Conservation (phyloP, 805 yeast genomes). For the Suhomyces canberraensis region DNA sequence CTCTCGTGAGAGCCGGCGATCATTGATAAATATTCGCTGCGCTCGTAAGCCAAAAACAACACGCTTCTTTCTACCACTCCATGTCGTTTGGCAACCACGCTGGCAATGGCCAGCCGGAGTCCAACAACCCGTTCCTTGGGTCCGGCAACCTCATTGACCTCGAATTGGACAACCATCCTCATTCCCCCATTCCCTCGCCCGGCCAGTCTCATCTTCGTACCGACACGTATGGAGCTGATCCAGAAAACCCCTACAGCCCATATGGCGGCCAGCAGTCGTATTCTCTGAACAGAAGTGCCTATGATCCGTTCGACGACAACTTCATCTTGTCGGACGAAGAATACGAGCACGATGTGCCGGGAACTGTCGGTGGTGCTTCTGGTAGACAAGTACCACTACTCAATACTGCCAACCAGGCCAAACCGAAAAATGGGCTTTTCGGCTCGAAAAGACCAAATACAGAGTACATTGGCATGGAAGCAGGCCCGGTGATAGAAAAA, state of each 20-base stretch:
- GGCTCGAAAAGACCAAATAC: conserved; percentile 12
- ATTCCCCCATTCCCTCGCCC: not conserved
- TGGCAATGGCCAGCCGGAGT: conserved; percentile 1
- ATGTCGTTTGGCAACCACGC: not conserved
- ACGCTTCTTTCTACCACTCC: not conserved
- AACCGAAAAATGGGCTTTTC: conserved; percentile 23
- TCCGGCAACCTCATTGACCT: conserved; percentile 25
- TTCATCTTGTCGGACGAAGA: conserved; percentile 37
- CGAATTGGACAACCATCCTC: not conserved
- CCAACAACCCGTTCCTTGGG: conserved; percentile 11
- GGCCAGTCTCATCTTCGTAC: not conserved
- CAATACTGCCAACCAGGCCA: conserved; percentile 19
- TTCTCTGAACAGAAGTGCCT: not conserved
- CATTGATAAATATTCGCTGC: no score
- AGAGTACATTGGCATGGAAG: conserved; percentile 29
- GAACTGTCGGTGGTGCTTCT: conserved; percentile 1
- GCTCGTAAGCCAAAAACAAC: not conserved
- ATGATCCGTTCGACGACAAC: conserved; percentile 34
- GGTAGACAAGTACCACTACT: conserved; percentile 27
- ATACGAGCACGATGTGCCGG: conserved; percentile 13
- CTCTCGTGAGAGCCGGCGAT: no score
- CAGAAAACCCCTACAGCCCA: conserved; percentile 2
- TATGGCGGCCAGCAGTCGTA: conserved; percentile 4
- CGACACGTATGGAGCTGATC: not conserved
- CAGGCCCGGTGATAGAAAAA: conserved; percentile 7